These are phyloP conservation scores for Dryas drummondii DNA, from an alignment of 306 rosid species.

Conservation along the genomic window DNA sequence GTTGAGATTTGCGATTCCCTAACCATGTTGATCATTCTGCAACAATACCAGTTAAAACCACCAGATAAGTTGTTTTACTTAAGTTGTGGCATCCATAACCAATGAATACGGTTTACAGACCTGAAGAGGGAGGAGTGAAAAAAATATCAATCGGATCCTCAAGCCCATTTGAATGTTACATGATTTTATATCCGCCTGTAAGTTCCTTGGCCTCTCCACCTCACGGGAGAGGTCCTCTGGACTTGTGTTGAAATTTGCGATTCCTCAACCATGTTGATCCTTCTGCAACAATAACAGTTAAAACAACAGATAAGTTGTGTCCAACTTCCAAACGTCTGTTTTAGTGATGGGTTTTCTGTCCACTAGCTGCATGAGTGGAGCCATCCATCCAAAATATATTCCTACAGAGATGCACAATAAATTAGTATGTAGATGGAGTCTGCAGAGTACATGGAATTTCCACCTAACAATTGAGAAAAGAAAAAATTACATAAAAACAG, in stretches of 20 bases:
- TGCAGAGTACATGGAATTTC: neutral
- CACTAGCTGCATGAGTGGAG: conserved; percentile 78
- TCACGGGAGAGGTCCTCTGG: too few relatives aligned
- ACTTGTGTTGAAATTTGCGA: too few relatives aligned
- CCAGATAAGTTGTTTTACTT: conserved; percentile 12
- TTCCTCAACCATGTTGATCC: too few relatives aligned
- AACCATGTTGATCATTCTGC: conserved; percentile 91
- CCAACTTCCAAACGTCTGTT: conserved; percentile 87
- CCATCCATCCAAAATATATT: conserved; percentile 78
- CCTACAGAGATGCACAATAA: conserved; percentile 42
- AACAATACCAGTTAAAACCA: conserved; percentile 25
- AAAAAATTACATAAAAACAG: neutral
- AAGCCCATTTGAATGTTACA: conserved; percentile 65
- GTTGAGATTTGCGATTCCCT: conserved; percentile 67
- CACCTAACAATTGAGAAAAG: neutral
- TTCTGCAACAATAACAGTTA: too few relatives aligned
- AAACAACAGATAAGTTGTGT: conserved; percentile 20
- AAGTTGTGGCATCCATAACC: neutral
- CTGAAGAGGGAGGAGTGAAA: conserved; percentile 49
- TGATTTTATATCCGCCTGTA: conserved; percentile 73
- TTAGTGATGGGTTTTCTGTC: conserved; percentile 64
- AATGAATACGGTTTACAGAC: conserved; percentile 30
- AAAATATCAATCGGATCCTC: conserved; percentile 32
- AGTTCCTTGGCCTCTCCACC: conserved; percentile 56
- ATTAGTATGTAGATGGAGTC: conserved; percentile 8